These are phyloP conservation scores for Alternaria burnsii DNA, from an alignment of 2,329 filamentous ascomycete species.

Conservation along the genomic window DNA sequence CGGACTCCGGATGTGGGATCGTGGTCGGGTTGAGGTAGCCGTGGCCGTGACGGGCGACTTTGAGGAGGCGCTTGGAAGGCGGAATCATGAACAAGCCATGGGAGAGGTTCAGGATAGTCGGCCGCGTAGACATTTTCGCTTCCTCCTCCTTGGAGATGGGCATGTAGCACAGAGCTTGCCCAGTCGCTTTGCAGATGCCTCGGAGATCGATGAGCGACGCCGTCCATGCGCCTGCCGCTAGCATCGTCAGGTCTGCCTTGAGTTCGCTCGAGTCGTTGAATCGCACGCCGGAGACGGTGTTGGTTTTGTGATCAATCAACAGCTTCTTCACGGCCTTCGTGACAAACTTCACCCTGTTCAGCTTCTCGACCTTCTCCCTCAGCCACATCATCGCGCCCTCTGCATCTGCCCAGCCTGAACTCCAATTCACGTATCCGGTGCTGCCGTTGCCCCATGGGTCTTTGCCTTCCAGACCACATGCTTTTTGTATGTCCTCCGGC, in stretches of 20 bases:
- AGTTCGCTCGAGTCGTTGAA: conserved; percentile 61
- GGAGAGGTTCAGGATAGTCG: conserved; percentile 76
- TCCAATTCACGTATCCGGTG: conserved; percentile 76
- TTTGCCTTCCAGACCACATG: conserved; percentile 54
- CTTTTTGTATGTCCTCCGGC: conserved; percentile 49
- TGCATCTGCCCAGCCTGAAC: conserved; percentile 83
- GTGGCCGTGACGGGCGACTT: conserved; percentile 61
- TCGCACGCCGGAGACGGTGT: conserved; percentile 65
- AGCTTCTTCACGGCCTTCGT: conserved; percentile 59
- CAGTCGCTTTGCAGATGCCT: conserved; percentile 80
- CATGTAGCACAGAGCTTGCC: conserved; percentile 82
- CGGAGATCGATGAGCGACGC: conserved; percentile 78
- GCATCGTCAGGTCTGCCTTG: conserved; percentile 74
- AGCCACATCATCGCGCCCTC: conserved; percentile 74
- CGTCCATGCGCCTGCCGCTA: conserved; percentile 91
- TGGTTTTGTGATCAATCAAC: conserved; percentile 48
- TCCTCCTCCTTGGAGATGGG: conserved; percentile 77
- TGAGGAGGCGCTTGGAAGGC: conserved; percentile 59
- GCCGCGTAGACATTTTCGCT: conserved; percentile 68
- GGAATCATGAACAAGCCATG: conserved; percentile 79
- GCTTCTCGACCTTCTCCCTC: conserved; percentile 62
- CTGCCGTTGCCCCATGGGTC: conserved; percentile 57
- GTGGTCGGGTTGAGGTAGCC: conserved; percentile 59
- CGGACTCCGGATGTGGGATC: conserved; percentile 58
- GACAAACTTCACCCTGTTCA: conserved; percentile 62